Evolutionary conservation across 306 rosid species (phyloP).

Genomic region (Phaseolus lunatus): DNA sequence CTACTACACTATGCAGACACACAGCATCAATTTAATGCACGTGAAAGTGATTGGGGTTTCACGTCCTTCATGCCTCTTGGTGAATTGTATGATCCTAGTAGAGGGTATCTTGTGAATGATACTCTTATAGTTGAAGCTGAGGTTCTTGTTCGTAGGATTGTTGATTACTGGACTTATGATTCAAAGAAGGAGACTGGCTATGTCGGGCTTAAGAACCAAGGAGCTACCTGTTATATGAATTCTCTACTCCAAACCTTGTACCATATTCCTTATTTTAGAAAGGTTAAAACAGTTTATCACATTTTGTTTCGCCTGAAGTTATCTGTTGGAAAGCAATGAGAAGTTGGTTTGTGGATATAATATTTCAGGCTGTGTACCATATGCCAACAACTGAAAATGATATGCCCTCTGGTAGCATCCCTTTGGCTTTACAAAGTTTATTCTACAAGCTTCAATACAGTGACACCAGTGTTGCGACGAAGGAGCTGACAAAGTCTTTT

Average conservation of each 20-base stretch:
- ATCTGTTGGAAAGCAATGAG: conserved; percentile 34
- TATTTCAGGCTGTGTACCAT: conserved; percentile 86
- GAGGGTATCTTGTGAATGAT: conserved; percentile 81
- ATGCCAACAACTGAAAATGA: conserved; percentile 93
- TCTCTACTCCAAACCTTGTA: conserved; percentile 81
- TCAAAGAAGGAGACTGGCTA: conserved; percentile 86
- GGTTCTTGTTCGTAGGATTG: conserved; percentile 79
- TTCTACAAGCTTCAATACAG: conserved; percentile 87
- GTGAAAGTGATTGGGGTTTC: conserved; percentile 96
- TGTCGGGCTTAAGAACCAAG: conserved; percentile 89
- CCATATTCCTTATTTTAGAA: conserved; percentile 85
- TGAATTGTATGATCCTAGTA: conserved; percentile 75
- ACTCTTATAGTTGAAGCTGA: conserved; percentile 76
- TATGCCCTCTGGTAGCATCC: conserved; percentile 81
- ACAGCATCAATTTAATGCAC: conserved; percentile 80
- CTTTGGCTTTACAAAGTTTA: conserved; percentile 81
- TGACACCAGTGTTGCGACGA: conserved; percentile 81
- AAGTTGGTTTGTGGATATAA: conserved; percentile 39
- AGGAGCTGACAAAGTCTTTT: conserved; percentile 85
- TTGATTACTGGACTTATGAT: conserved; percentile 83
- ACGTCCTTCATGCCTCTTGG: conserved; percentile 85
- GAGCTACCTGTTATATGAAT: conserved; percentile 90
- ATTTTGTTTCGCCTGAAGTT: conserved; percentile 27
- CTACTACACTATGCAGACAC: conserved; percentile 64
- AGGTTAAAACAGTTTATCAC: conserved; percentile 54